A percentile compares a stretch with the other conserved stretches of the same genome.
Evolutionary conservation across 257 asterid species (phyloP).

Genomic region (Rubia yunnanensis): DNA sequence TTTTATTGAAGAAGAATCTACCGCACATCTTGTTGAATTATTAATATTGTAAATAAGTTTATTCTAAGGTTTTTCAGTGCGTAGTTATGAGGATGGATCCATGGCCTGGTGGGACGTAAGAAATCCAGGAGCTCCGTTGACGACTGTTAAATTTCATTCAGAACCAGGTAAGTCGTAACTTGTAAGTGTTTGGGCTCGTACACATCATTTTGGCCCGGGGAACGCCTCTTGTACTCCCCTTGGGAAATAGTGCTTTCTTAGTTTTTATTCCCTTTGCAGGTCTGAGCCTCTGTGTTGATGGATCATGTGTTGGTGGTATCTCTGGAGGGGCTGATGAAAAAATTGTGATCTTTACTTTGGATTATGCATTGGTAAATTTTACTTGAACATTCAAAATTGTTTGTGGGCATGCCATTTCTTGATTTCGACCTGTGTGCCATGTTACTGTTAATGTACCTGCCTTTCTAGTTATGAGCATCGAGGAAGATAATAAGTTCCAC

Average conservation of each 20-base stretch:
- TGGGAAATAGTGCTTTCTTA: background rate
- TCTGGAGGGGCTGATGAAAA: slow-evolving; percentile 87
- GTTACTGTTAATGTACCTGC: background rate
- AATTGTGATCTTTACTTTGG: slow-evolving; percentile 53
- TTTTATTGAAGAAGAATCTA: slow-evolving; percentile 1
- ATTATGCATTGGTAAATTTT: slow-evolving; percentile 32
- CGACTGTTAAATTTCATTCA: slow-evolving; percentile 67
- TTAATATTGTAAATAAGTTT: background rate
- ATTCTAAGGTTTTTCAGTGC: slow-evolving; percentile 3
- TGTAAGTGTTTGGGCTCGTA: background rate
- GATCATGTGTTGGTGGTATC: slow-evolving; percentile 62
- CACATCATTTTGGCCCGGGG: background rate
- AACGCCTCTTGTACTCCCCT: background rate
- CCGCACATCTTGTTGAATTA: background rate
- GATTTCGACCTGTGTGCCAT: background rate
- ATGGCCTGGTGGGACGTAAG: slow-evolving; percentile 88
- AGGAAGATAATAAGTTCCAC: background rate
- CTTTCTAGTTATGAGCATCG: background rate
- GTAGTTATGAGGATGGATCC: slow-evolving; percentile 81
- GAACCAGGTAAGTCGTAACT: slow-evolving; percentile 40
- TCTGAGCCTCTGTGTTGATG: slow-evolving; percentile 50
- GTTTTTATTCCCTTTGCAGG: slow-evolving; percentile 24
- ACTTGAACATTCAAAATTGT: background rate
- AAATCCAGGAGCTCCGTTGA: slow-evolving; percentile 58
- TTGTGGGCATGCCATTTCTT: background rate